Base-by-base conservation (phyloP, 2,329 filamentous ascomycete species). In the Colletotrichum simmondsii region DNA sequence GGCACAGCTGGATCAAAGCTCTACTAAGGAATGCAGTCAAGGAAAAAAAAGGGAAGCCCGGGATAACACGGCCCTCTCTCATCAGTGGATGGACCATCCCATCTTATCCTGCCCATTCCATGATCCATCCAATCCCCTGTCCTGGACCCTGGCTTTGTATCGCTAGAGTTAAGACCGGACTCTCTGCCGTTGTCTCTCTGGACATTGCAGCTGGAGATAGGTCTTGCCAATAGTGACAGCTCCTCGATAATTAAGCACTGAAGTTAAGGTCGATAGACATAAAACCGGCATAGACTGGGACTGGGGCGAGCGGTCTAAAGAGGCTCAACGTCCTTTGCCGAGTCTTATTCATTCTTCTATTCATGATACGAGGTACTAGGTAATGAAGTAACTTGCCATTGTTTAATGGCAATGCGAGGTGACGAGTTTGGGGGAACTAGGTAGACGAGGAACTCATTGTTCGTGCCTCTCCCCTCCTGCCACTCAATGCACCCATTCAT, bases 21-120 rank as follows among this genome's bases (percentile, higher is more conserved):
- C 59, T 11, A 6, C 5, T 19, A 28, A 10, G 37, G 19, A 24
- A 26, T 46, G 42, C 35, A 61, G 22, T 61, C 19, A 19, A 19
- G 22, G 14, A 19, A 24, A 19, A 19, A 24, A 24, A 35, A 26
- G 60, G 35, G 42, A 8, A 35, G 30, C 26, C 46, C 42, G 66
- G 63, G 32, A 67, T 54, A 61, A 57, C 57, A 62, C 68, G 65
- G 68, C 42, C 49, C 68, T 30, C 64, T 30, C 64, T 46, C 35
- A 16, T 16, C 11, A 28, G 59, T n/a, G 26, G 46, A 42, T 49
- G 46, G 24, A 24, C 28, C 22, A 24, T 24, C 28, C 28, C 26
- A 54, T 54, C 52, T 49, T 22, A 22, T 22, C 42, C 42, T 49
- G 19, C 42, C 19, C 32, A 35, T 35, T 35, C 32, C 32, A 12